Conservation (phyloP, 177 flowering plant species). For the Vitis hybrid region DNA sequence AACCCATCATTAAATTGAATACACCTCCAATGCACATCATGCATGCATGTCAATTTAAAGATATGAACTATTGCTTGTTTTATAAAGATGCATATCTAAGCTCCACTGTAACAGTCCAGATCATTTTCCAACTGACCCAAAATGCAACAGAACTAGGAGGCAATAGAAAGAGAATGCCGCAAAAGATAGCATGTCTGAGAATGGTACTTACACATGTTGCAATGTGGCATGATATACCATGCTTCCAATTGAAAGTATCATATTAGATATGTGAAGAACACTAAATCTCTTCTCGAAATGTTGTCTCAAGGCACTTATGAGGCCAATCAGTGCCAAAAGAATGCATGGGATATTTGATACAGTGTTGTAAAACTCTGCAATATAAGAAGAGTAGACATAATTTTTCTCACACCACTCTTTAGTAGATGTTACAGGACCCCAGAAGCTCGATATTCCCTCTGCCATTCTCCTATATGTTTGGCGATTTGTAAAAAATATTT, state of each 20-base stretch:
- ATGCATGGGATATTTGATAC: conserved; percentile 76
- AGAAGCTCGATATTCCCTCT: conserved; percentile 52
- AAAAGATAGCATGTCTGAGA: conserved; percentile 7
- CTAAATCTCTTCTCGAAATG: conserved; percentile 95
- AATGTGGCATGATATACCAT: conserved; percentile 87
- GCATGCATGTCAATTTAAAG: too few species aligned
- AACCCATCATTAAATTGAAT: too few species aligned
- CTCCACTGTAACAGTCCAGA: too few species aligned
- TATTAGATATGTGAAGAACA: conserved; percentile 85
- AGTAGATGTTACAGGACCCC: conserved; percentile 80
- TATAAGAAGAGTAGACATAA: conserved; percentile 73
- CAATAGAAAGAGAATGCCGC: neutral
- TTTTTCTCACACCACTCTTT: conserved; percentile 63
- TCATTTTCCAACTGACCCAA: too few species aligned
- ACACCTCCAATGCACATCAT: too few species aligned
- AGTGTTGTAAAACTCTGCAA: conserved; percentile 94
- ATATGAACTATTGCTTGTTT: too few species aligned
- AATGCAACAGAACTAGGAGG: neutral
- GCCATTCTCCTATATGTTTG: conserved; percentile 34
- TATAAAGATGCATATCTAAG: too few species aligned
- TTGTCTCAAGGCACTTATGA: conserved; percentile 79
- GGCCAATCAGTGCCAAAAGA: conserved; percentile 84
- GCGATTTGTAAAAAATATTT: neutral
- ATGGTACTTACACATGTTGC: conserved; percentile 73
- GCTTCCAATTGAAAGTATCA: conserved; percentile 90